These are phyloP conservation scores for Yarrowia deformans DNA, from an alignment of 805 yeast species.

Conservation along the genomic window DNA sequence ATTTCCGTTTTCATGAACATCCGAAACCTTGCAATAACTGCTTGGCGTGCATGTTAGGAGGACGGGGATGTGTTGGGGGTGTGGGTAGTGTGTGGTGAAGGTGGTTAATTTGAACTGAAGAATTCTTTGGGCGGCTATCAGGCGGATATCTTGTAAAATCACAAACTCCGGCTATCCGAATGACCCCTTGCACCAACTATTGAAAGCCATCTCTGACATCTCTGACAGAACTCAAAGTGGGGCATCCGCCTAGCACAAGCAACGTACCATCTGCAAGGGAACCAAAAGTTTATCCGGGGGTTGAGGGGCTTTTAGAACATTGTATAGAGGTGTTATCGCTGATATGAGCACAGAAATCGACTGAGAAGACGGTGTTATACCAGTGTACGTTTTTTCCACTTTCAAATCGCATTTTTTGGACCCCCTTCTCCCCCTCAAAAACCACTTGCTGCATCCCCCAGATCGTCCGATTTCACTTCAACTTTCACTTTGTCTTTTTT, in stretches of 20 bases:
- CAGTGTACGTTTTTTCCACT: no score
- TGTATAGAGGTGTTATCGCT: not conserved
- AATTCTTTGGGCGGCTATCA: no score
- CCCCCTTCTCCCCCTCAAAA: no score
- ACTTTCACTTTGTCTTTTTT: not conserved
- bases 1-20: not conserved
- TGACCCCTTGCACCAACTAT: no score
- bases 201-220: not conserved
- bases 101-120: no score
- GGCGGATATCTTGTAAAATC: no score
- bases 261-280: constrained; percentile 14
- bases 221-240: not conserved
- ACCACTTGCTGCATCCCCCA: constrained; percentile 15
- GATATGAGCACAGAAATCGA: no score
- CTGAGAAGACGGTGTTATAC: no score
- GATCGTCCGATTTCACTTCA: constrained; percentile 26
- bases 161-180: no score
- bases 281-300: constrained; percentile 4
- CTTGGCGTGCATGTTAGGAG: not conserved
- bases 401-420: no score
- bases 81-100: no score
- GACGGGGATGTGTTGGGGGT: no score
- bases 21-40: constrained; percentile 18
- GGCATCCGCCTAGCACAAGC: constrained; percentile 26
- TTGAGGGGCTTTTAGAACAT: not conserved